Evolutionary conservation across 257 asterid species (phyloP), one percentile per base, ranked within the genome.

Genomic region (Nicotiana otophora): DNA sequence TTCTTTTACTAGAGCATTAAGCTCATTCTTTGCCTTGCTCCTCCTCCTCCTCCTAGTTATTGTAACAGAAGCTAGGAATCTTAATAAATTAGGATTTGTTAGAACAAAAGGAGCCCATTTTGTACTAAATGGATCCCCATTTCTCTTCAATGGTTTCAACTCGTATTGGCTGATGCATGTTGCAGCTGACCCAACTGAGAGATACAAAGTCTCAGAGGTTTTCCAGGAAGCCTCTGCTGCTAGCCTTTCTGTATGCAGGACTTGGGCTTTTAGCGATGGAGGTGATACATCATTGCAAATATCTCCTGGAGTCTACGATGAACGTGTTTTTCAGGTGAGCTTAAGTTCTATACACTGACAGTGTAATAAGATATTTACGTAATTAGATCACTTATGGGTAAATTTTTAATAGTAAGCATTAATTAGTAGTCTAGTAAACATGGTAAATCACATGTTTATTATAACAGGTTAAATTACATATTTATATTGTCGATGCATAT

Each of bases 111-210:
- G 86, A 39, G 79, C 87, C 1, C 88, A 78, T 6, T 88, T 90
- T 78, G 48, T 83, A 12, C 48, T 85, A 10, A 39, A 88, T 58
- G 84, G 89, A 6, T 80, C 87, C 0, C 86, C 90, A 0, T 86
- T 89, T 79, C 60, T 82, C 0, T 89, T 90, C 60, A 90, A 86
- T 81, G 93, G 93, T 60, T 90, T 88, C 86, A 90, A 90, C 82
- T 85, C 93, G 19, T 90, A 90, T 28, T 90, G 92, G 93, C 85
- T 90, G 86, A 90, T 90, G 93, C 84, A 81, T 61, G 81, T 90
- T 51, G 91, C 92, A 14, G 79, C 86, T 10, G 82, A 90, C 12
- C 92, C 90, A 11, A 63, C 81, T 46, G 77, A 90, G 34, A 85
- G 92, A 63, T 26, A 87, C 63, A 90, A 87, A 69, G 79, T 90